Evolutionary conservation across 331 rosid genomes (phyloP).

Genomic region (Erythrophleum ivorense): DNA sequence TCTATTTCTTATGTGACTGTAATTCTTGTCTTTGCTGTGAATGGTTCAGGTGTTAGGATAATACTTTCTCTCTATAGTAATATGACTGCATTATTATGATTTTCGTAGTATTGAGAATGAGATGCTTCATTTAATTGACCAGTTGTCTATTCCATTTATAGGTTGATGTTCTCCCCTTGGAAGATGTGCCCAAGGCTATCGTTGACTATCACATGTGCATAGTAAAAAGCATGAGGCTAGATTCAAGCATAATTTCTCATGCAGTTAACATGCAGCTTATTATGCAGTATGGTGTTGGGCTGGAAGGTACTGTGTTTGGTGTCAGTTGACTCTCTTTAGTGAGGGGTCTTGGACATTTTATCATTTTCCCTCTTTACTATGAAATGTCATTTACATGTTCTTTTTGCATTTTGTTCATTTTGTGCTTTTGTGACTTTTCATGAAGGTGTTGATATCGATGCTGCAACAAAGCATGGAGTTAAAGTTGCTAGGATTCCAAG

Average conservation of each 20-base stretch:
- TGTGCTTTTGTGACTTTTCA: constrained; percentile 9
- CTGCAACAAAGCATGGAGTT: constrained; percentile 86
- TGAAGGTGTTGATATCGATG: constrained; percentile 85
- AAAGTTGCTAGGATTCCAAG: constrained; percentile 90
- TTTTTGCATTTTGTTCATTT: constrained; percentile 1
- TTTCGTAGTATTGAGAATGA: constrained; percentile 7
- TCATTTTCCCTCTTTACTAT: not conserved
- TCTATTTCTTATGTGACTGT: not conserved
- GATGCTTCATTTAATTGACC: not conserved
- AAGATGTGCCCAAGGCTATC: constrained; percentile 68
- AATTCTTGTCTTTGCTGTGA: constrained; percentile 8
- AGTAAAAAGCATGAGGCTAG: constrained; percentile 63
- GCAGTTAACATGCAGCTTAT: constrained; percentile 78
- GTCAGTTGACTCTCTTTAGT: constrained; percentile 7
- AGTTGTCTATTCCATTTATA: constrained; percentile 34
- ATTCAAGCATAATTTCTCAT: constrained; percentile 64
- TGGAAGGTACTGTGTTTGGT: constrained; percentile 66
- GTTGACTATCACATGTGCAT: constrained; percentile 69
- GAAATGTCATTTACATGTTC: constrained; percentile 5
- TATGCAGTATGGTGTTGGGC: constrained; percentile 91
- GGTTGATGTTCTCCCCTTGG: constrained; percentile 81
- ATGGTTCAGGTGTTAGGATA: constrained; percentile 12
- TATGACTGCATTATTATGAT: not conserved
- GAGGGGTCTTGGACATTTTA: constrained; percentile 22
- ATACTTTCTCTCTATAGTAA: constrained; percentile 1